Evolutionary conservation across 345 rosid genomes (phyloP), one percentile per base, ranked within the genome.

Genomic region (Eucalyptus cloeziana): DNA sequence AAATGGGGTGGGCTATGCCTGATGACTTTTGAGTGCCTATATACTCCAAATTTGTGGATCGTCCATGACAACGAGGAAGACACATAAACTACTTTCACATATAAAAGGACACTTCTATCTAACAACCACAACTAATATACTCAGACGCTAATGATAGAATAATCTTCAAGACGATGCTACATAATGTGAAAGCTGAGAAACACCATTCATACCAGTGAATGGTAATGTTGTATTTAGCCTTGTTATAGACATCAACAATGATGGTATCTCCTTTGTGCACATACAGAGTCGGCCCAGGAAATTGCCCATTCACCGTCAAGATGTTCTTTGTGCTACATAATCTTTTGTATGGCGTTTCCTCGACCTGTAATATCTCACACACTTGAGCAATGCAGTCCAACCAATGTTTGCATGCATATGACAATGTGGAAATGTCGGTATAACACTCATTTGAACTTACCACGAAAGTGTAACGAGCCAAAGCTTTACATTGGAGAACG

Each of bases 261-360:
- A 93, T 89, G 13, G 86, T 87, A n/a, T 91, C 92, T 13, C 92
- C 92, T 71, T 83, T 90, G 17, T 45, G 86, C 85, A 88, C 94
- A 24, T 56, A 67, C 2, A 93, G 33, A 10, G 90, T 91, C 13
- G 93, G 94, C 47, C 93, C 92, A 4, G 93, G 93, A 71, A 91
- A 92, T 56, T 90, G 81, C 3, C 90, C 92, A n/a, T 92, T 92
- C 37, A 92, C 91, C n/a, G 93, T 91, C 86, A 92, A 14, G 86
- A 92, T 92, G 79, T 87, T 87, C 91, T 92, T 92, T 12, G 92
- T 87, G 88, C 89, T 87, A 33, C 93, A 92, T 16, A 92, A 88
- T 60, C 93, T 93, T 19, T 83, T 89, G 76, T 86, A 93, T 30
- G 89, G 86, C 27, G 87, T 87, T 30, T 93, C 94, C 30, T 91